Conservation (phyloP, 176 grass and related monocot species). For the Avena insularis region DNA sequence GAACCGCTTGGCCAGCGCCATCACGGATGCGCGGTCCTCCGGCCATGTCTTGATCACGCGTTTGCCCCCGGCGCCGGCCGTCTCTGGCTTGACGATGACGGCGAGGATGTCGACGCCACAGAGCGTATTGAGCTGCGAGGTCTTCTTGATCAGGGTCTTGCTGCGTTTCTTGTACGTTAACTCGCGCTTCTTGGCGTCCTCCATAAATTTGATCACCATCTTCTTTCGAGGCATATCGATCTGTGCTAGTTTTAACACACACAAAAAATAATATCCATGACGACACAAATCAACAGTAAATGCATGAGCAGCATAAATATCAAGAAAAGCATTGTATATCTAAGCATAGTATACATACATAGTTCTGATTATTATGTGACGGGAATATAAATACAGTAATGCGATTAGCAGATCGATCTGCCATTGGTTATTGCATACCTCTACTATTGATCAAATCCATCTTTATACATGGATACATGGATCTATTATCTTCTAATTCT, state of each 20-base stretch:
- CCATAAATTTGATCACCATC: slow-evolving; percentile 33
- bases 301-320: no score
- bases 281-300: not conserved
- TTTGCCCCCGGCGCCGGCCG: not conserved
- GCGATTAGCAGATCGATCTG: not conserved
- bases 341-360: not conserved
- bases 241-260: not conserved
- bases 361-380: no score
- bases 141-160: slow-evolving; percentile 25
- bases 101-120: slow-evolving; percentile 33
- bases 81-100: slow-evolving; percentile 9
- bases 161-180: slow-evolving; percentile 32
- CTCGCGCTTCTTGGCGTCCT: slow-evolving; percentile 24
- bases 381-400: not conserved
- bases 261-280: not conserved
- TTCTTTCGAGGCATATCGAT: slow-evolving; percentile 36
- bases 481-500: not conserved
- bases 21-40: not conserved
- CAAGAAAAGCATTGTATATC: no score
- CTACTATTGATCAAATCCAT: not conserved
- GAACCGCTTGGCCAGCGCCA: not conserved
- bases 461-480: not conserved
- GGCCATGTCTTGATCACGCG: slow-evolving; percentile 16
- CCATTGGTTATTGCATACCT: not conserved
- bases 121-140: slow-evolving; percentile 22